Percentiles rank a stretch among this genome's conserved stretches.
Evolutionary conservation across 345 rosid species (phyloP).

Genomic region (Eucalyptus victrix): DNA sequence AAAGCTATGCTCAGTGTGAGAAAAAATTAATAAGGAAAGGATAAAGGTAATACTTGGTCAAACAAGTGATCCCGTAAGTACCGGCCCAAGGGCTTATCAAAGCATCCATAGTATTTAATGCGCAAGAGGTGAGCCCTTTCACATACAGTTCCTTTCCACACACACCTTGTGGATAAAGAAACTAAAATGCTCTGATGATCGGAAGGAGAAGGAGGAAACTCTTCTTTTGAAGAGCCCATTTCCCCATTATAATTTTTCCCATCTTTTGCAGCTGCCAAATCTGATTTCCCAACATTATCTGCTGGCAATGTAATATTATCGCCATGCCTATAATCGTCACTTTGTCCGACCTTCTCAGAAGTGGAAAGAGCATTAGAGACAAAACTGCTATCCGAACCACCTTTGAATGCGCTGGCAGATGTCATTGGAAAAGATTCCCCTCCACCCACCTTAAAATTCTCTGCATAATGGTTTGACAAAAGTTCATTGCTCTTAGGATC

Average conservation of each 20-base stretch:
- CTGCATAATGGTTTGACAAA: not conserved
- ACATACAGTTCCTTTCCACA: constrained; percentile 91
- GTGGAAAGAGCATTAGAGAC: not conserved
- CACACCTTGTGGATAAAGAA: constrained; percentile 85
- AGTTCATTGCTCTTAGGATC: not conserved
- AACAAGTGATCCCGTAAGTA: constrained; percentile 80
- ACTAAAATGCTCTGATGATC: constrained; percentile 98
- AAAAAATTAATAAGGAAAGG: not conserved
- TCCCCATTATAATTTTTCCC: constrained; percentile 20
- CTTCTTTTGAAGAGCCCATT: constrained; percentile 50
- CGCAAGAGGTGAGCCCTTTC: constrained; percentile 80
- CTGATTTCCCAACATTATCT: not conserved
- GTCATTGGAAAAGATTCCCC: constrained; percentile 15
- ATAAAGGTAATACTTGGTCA: constrained; percentile 54
- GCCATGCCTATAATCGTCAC: not conserved
- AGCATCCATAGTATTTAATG: constrained; percentile 89
- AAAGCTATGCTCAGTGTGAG: not conserved
- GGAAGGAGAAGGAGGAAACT: constrained; percentile 83
- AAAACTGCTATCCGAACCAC: not conserved
- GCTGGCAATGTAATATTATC: constrained; percentile 3
- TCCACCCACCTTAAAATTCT: constrained; percentile 12
- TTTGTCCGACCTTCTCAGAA: constrained; percentile 6
- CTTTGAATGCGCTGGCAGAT: not conserved
- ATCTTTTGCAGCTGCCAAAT: constrained; percentile 15
- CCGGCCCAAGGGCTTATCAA: constrained; percentile 92